These are phyloP conservation scores for Clathrus columnatus DNA, from an alignment of 768 basidiomycete species.

Conservation along the genomic window DNA sequence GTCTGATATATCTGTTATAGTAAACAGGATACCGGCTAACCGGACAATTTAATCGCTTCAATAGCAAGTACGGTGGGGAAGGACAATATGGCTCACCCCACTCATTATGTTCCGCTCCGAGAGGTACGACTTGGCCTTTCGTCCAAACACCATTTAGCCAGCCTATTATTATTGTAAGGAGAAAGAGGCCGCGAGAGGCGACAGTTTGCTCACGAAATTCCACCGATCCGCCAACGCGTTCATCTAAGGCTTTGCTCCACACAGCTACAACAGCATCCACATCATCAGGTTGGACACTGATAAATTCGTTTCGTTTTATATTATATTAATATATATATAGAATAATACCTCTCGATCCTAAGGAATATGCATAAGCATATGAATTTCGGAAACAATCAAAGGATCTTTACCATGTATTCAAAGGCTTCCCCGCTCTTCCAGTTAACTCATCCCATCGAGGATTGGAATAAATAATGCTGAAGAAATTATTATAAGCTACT, in stretches of 20 bases:
- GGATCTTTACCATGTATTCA: conserved; percentile 1
- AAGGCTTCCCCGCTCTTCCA: not conserved
- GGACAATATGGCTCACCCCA: not conserved
- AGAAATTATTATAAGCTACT: no score
- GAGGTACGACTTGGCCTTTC: conserved; percentile 13
- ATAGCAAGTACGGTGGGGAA: not conserved
- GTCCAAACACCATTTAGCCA: conserved; percentile 15
- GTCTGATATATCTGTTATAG: conserved; percentile 18
- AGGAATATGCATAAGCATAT: not conserved
- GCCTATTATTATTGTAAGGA: not conserved
- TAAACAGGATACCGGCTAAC: conserved; percentile 4
- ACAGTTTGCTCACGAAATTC: conserved; percentile 12
- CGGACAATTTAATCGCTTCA: not conserved
- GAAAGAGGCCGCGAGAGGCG: not conserved
- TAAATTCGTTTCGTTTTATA: not conserved
- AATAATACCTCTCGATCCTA: conserved; percentile 4
- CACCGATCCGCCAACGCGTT: conserved; percentile 5
- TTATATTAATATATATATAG: not conserved
- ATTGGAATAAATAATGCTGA: conserved; percentile 8
- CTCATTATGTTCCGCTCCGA: conserved; percentile 2
- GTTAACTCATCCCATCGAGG: conserved; percentile 8
- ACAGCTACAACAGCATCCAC: not conserved
- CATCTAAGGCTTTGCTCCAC: conserved; percentile 6
- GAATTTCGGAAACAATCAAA: not conserved
- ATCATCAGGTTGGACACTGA: conserved; percentile 12